phyloP scores from a whole-genome alignment of 192 early-diverging fungal species.

The Geranomyces variabilis region DNA sequence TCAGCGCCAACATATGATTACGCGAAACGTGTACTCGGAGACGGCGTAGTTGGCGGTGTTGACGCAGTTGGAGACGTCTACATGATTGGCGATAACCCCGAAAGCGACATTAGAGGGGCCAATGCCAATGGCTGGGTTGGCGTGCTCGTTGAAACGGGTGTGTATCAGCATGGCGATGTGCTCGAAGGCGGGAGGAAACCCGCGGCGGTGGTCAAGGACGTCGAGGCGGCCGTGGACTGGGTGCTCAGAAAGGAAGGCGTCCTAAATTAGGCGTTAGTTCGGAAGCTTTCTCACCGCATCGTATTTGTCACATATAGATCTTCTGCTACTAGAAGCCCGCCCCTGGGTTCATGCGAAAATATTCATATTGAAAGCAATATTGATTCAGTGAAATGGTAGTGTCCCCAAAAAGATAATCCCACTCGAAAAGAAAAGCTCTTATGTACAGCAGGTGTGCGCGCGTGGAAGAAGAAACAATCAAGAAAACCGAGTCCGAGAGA shows the following conservation, averaged over 20 bases:
- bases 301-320: no score
- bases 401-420: no score
- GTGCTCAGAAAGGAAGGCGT: constrained; percentile 12
- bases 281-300: no score
- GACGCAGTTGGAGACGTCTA: constrained; percentile 13
- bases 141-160: constrained; percentile 21
- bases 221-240: constrained; percentile 21
- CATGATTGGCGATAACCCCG: constrained; percentile 32
- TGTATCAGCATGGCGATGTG: constrained; percentile 11
- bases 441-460: no score
- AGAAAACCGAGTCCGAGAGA: no score
- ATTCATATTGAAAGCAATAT: no score
- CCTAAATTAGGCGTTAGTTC: no score
- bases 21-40: constrained; percentile 16
- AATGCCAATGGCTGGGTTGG: constrained; percentile 24
- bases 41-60: background rate
- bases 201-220: constrained; percentile 7
- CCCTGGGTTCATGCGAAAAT: no score
- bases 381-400: no score
- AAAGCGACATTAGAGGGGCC: constrained; percentile 22
- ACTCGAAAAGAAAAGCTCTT: no score
- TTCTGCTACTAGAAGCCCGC: no score
- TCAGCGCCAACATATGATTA: constrained; percentile 11
- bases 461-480: no score
- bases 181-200: background rate